Evolutionary conservation across 1,139 yeast genomes (phyloP).

Genomic region (Saccharomyces hybrid): DNA sequence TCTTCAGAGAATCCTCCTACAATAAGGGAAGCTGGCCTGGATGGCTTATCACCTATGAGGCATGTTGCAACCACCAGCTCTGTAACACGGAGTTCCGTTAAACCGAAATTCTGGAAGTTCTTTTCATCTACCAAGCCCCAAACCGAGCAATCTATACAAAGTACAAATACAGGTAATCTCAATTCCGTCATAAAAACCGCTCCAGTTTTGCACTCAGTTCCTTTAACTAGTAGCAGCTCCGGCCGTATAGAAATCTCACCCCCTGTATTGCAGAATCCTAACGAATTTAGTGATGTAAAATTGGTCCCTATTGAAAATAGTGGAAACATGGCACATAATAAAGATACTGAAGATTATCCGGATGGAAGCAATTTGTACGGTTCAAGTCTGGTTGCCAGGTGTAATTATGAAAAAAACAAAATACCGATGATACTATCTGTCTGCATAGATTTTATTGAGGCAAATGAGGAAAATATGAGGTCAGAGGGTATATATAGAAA

Average conservation of each 20-base stretch:
- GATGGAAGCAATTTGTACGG: slow-evolving; percentile 20
- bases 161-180: not conserved
- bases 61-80: not conserved
- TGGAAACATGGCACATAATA: slow-evolving; percentile 9
- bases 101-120: slow-evolving; percentile 24
- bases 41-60: not conserved
- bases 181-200: not conserved
- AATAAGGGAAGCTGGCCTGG: not conserved
- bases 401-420: slow-evolving; percentile 49
- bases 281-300: slow-evolving; percentile 32
- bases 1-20: not conserved
- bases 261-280: slow-evolving; percentile 31
- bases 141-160: not conserved
- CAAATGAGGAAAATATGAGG: slow-evolving; percentile 48
- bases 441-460: slow-evolving; percentile 75
- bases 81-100: slow-evolving; percentile 9
- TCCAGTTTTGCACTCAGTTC: not conserved
- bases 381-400: slow-evolving; percentile 46
- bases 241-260: slow-evolving; percentile 27
- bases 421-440: slow-evolving; percentile 67
- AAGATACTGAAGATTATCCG: slow-evolving; percentile 6
- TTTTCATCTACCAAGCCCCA: slow-evolving; percentile 7
- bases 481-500: slow-evolving; percentile 86
- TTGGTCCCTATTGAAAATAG: slow-evolving; percentile 19
- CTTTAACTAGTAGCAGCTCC: not conserved